Conservation (phyloP, 495 filamentous ascomycete genomes). For the Thozetella sp. region DNA sequence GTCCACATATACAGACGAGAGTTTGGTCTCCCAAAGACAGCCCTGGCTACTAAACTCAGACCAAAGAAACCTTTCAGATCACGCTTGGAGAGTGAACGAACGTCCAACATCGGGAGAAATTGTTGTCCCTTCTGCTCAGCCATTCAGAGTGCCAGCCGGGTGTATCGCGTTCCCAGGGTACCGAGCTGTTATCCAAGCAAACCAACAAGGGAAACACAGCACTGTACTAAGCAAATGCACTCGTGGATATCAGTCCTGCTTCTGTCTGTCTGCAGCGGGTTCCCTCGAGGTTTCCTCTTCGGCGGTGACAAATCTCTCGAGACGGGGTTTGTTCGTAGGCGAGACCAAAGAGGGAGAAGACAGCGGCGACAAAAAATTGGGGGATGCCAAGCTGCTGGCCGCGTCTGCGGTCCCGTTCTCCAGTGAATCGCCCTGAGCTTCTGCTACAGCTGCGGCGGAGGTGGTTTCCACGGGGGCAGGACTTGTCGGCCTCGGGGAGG, state of each 20-base stretch:
- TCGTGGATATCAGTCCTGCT: constrained; percentile 5
- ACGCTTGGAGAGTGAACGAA: too few relatives aligned
- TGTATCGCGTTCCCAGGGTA: too few relatives aligned
- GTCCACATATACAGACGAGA: not conserved
- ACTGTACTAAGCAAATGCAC: not conserved
- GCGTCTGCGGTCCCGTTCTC: not conserved
- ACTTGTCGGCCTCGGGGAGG: constrained; percentile 20
- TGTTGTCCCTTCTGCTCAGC: too few relatives aligned
- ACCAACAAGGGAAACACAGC: not conserved
- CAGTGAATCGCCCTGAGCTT: not conserved
- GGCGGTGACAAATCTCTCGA: constrained; percentile 46
- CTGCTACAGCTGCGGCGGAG: constrained; percentile 3
- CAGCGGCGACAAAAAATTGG: constrained; percentile 10
- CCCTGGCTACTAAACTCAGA: not conserved
- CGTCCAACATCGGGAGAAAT: too few relatives aligned
- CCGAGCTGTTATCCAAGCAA: constrained; percentile 1
- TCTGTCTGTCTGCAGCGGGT: not conserved
- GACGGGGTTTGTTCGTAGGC: constrained; percentile 21
- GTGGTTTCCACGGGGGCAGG: constrained; percentile 5
- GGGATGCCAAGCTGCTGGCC: not conserved
- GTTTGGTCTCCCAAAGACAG: not conserved
- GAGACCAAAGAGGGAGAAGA: not conserved
- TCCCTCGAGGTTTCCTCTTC: constrained; percentile 27
- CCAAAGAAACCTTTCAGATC: too few relatives aligned
- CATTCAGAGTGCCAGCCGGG: too few relatives aligned